phyloP scores from a whole-genome alignment of 129 eudicot species.

The Cynara cardunculus region DNA sequence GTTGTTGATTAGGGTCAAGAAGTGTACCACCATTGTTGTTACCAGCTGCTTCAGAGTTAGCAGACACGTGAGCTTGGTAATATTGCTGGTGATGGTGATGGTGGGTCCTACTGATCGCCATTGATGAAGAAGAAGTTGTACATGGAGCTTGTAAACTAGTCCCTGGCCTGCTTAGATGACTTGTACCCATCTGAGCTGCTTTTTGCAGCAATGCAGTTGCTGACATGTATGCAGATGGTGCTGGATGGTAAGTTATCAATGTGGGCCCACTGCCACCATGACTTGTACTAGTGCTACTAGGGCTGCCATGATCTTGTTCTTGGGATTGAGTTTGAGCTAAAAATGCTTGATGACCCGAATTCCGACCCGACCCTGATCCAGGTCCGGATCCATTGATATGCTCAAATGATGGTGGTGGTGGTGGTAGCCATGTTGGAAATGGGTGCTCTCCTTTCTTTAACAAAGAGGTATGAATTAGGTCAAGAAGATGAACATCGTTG shows the following conservation, averaged over 20 bases:
- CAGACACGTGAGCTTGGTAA: slow-evolving; percentile 62
- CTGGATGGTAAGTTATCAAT: slow-evolving; percentile 43
- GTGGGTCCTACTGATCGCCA: neutral
- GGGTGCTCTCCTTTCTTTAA: slow-evolving; percentile 48
- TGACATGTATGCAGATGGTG: slow-evolving; percentile 72
- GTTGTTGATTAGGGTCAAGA: slow-evolving; percentile 21
- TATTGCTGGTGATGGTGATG: slow-evolving; percentile 32
- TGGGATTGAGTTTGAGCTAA: slow-evolving; percentile 38
- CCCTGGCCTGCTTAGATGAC: slow-evolving; percentile 42
- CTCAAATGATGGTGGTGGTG: neutral
- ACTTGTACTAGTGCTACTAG: slow-evolving; percentile 21
- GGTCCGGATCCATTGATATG: neutral
- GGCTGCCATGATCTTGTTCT: slow-evolving; percentile 30
- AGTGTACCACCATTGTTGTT: slow-evolving; percentile 32
- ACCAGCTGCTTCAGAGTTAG: slow-evolving; percentile 25
- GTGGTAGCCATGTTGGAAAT: slow-evolving; percentile 50
- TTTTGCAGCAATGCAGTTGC: slow-evolving; percentile 98
- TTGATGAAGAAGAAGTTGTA: slow-evolving; percentile 11
- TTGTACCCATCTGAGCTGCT: slow-evolving; percentile 95
- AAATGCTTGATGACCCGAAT: neutral
- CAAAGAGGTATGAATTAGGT: slow-evolving; percentile 24
- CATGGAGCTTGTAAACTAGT: slow-evolving; percentile 27
- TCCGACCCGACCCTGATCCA: neutral
- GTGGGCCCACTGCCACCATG: slow-evolving; percentile 44
- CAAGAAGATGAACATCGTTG: slow-evolving; percentile 13